Conservation (phyloP, 1,139 yeast species). For the Suhomyces taliae region DNA sequence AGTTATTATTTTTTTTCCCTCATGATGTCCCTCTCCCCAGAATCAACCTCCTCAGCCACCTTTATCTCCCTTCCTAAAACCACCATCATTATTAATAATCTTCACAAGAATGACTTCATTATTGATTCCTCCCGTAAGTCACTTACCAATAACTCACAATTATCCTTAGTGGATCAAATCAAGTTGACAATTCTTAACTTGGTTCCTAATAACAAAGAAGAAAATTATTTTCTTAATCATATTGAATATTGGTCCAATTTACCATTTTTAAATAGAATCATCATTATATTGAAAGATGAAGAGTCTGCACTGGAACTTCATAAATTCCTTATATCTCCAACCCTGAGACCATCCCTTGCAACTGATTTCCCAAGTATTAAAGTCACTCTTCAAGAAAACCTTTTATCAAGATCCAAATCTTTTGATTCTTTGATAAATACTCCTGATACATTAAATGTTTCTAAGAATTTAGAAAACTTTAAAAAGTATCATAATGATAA, state of each 20-base stretch:
- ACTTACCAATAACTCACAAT: slow-evolving; percentile 7
- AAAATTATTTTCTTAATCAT: slow-evolving; percentile 27
- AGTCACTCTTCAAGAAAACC: slow-evolving; percentile 43
- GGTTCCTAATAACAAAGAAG: slow-evolving; percentile 13
- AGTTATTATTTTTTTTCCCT: too few species aligned
- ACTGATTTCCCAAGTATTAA: slow-evolving; percentile 24
- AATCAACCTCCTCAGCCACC: slow-evolving; percentile 2
- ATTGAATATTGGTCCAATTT: slow-evolving; percentile 48
- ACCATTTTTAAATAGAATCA: slow-evolving; percentile 42
- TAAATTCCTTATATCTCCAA: slow-evolving; percentile 19
- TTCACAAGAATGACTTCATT: slow-evolving; percentile 34
- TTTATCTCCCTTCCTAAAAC: slow-evolving; percentile 22
- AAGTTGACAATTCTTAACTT: slow-evolving; percentile 35
- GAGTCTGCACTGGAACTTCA: slow-evolving; percentile 29
- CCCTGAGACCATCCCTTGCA: slow-evolving; percentile 11
- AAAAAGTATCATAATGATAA: slow-evolving; percentile 21
- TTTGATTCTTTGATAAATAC: slow-evolving; percentile 26
- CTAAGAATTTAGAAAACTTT: slow-evolving; percentile 27
- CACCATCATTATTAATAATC: slow-evolving; percentile 39
- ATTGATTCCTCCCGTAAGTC: slow-evolving; percentile 11
- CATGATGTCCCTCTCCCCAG: slow-evolving; percentile 8
- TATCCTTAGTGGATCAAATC: slow-evolving; percentile 38
- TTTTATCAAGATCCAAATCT: slow-evolving; percentile 41
- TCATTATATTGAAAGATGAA: slow-evolving; percentile 40
- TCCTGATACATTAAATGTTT: slow-evolving; percentile 19